Percentiles rank a stretch among this genome's conserved stretches.
Conservation (phyloP, 108 stramenopile genomes). For the Seminavis robusta region DNA sequence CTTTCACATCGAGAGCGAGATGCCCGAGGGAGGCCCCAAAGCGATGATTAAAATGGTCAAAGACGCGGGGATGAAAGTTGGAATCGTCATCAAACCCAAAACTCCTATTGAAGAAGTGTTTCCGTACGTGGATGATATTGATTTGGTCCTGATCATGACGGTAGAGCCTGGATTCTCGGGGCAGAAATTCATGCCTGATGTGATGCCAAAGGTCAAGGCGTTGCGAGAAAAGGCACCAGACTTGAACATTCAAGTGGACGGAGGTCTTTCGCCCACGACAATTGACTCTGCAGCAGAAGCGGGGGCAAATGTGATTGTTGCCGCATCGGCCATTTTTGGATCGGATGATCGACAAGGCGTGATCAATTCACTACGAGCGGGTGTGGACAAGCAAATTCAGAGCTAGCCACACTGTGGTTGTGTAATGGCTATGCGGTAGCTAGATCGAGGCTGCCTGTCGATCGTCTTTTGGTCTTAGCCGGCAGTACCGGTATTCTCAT, state of each 20-base stretch:
- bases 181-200: constrained; percentile 80
- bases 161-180: constrained; percentile 92
- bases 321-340: constrained; percentile 30
- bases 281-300: constrained; percentile 81
- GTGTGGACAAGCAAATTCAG: constrained; percentile 27
- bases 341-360: constrained; percentile 27
- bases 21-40: constrained; percentile 44
- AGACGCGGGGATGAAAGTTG: constrained; percentile 76
- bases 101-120: constrained; percentile 72
- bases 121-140: constrained; percentile 59
- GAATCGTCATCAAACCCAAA: constrained; percentile 80
- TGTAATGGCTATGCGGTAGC: too few species aligned
- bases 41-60: constrained; percentile 67
- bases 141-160: constrained; percentile 88
- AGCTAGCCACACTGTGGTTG: too few species aligned
- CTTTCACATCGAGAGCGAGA: constrained; percentile 79
- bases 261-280: constrained; percentile 80
- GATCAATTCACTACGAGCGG: constrained; percentile 18
- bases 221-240: constrained; percentile 63
- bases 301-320: constrained; percentile 90
- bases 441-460: too few species aligned
- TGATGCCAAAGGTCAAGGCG: constrained; percentile 83
- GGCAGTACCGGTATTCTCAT: too few species aligned
- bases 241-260: constrained; percentile 89
- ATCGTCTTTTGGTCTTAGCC: too few species aligned